phyloP scores from a whole-genome alignment of 2,329 filamentous ascomycete genomes.

The Epichloe baconii region DNA sequence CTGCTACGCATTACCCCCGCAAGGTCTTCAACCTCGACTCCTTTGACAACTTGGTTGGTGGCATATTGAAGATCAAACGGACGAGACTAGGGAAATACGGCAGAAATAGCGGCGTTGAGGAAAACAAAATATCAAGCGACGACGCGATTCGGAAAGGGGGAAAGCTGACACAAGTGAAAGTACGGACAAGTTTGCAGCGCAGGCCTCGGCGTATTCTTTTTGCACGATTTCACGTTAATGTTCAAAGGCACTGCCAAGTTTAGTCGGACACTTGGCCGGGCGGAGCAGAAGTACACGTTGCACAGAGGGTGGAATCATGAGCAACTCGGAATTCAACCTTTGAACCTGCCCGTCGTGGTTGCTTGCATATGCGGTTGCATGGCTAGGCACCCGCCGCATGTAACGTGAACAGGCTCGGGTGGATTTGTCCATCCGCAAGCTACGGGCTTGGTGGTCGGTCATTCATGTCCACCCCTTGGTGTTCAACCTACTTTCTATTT shows the following conservation, averaged over 20 bases:
- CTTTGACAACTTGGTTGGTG: neutral
- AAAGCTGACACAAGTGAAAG: neutral
- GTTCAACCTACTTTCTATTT: no score
- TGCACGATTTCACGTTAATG: no score
- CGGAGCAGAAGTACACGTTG: no score
- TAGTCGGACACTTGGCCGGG: no score
- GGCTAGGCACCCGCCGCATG: neutral
- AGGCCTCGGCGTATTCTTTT: neutral
- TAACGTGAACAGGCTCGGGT: neutral
- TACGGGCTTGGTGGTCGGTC: neutral
- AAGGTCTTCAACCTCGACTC: conserved; percentile 1
- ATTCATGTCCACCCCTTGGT: no score
- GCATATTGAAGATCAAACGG: neutral
- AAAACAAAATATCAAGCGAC: neutral
- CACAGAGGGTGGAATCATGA: no score
- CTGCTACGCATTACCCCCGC: conserved; percentile 9
- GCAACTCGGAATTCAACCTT: neutral
- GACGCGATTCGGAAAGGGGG: neutral
- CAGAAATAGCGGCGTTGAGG: neutral
- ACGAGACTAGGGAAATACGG: neutral
- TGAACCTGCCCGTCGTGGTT: neutral
- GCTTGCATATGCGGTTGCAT: neutral
- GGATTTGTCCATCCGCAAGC: neutral
- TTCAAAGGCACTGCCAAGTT: no score
- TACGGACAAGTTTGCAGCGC: neutral